Evolutionary conservation across 78 protist genomes (phyloP).

Genomic region (Protostelium mycophagum): DNA sequence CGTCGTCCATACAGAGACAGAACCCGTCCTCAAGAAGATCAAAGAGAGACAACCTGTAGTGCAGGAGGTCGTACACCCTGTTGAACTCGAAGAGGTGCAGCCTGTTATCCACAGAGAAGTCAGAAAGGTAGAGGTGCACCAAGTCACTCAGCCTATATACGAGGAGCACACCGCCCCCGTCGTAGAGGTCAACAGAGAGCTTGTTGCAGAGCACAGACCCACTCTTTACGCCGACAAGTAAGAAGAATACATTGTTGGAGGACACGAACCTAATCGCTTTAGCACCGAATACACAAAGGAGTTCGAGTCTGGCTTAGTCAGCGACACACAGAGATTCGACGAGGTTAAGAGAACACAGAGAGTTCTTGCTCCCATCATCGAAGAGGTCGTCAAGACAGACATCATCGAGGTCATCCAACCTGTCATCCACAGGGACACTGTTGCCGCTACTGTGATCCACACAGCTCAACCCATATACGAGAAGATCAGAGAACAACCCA

Average conservation of each 20-base stretch:
- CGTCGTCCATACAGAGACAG: background rate
- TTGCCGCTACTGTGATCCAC: background rate
- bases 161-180: background rate
- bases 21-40: background rate
- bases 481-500: background rate
- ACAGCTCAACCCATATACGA: background rate
- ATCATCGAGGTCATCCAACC: conserved; percentile 1
- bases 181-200: background rate
- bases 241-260: background rate
- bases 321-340: background rate
- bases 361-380: background rate
- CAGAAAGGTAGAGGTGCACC: background rate
- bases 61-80: background rate
- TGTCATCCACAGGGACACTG: background rate
- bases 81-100: background rate
- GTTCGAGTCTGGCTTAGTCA: background rate
- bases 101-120: background rate
- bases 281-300: background rate
- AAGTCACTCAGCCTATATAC: background rate
- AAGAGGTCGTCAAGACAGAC: background rate
- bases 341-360: background rate
- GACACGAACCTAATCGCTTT: background rate
- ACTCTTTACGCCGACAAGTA: background rate
- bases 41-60: background rate
- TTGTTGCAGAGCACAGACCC: background rate